Evolutionary conservation across 2,329 filamentous ascomycete genomes (phyloP), one percentile per base, ranked within the genome.

Genomic region (Colletotrichum scovillei): DNA sequence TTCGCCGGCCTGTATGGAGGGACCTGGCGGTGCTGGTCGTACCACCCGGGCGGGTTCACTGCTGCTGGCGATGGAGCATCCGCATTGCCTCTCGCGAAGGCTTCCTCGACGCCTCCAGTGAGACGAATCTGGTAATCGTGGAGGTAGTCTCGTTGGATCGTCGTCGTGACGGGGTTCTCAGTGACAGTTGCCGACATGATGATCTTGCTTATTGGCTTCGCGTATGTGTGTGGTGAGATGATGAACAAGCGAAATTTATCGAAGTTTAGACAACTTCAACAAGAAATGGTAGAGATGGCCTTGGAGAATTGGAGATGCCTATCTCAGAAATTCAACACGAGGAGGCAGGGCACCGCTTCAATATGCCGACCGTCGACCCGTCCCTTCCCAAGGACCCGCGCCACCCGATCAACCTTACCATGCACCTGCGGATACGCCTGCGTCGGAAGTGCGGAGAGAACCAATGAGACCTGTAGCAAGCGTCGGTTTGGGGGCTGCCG

Each of bases 1-100:
- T 79, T 75, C 30, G 76, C 65, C 2, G 78, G 78, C 11, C 78
- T 72, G 58, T 78, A 74, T 1, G 76, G 67, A 6, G 78, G 78
- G 3, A 79, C 76, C 1, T 77, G 76, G 3, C 78, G 74, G 53
- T 78, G 72, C 32, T 67, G 67, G 4, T 72, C 66, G 6, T 75
- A 63, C 78, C 78, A 79, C 32, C 67, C 53, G 4, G 76, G 67
- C 3, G 76, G 76, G 42, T 76, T 73, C 55, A 63, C 62, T 22
- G 55, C 71, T 24, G 49, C 32, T 22, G 71, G 71, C 55, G 52
- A 16, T 49, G 67, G 60, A 35, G 56, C 71, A 35, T 73, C 67
- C 9, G 62, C 63, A 16, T 69, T 70, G 24, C 55, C 60, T 62
- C 67, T 65, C 26, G 71, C 32, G 49, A 70, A 70, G 6, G 71